Evolutionary conservation across 768 basidiomycete species (phyloP), one percentile per base, ranked within the genome.

Genomic region (Lactarius psammicola): DNA sequence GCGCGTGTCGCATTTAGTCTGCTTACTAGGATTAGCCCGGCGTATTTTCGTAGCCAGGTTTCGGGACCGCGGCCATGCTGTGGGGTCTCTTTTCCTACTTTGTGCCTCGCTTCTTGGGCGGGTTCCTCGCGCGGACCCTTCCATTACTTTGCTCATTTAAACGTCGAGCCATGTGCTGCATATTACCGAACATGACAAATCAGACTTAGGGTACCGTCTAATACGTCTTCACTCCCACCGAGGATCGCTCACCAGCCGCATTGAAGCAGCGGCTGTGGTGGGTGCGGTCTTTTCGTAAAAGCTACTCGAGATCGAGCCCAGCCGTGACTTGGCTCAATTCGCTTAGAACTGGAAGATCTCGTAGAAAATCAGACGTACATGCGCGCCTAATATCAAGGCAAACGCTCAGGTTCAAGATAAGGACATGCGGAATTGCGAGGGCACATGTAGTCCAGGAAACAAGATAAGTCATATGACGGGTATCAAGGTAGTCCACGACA

Each of bases 101-200:
- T 34, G 34, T 42, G 17, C 9, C 54, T 20, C 20, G 51, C 31
- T 20, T 60, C 15, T 9, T 38, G 17, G 38, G 40, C 17, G 10
- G 56, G 49, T 46, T 44, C 58, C 42, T 53, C 55, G 55, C 30
- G 18, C 28, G 6, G 20, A 31, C 1, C n/a, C 31, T 44, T 46
- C 44, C 59, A 13, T 20, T 8, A 20, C 46, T 23, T 56, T 17
- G 34, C 42, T 51, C 60, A 15, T n/a, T 53, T 20, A 30, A 23
- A 18, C 60, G 57, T 66, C 46, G 38, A 56, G 46, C 34, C 60
- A 61, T 66, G 65, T 58, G 66, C 34, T 63, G 53, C 63, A 56
- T 20, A 23, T 33, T 7, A 42, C 5, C 8, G 36, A 31, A 51
- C 49, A 18, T 34, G 56, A 17, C 53, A 30, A 30, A 56, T 46